Base-by-base conservation (phyloP, 192 early-diverging fungal genomes). In the Coemansia sp. region DNA sequence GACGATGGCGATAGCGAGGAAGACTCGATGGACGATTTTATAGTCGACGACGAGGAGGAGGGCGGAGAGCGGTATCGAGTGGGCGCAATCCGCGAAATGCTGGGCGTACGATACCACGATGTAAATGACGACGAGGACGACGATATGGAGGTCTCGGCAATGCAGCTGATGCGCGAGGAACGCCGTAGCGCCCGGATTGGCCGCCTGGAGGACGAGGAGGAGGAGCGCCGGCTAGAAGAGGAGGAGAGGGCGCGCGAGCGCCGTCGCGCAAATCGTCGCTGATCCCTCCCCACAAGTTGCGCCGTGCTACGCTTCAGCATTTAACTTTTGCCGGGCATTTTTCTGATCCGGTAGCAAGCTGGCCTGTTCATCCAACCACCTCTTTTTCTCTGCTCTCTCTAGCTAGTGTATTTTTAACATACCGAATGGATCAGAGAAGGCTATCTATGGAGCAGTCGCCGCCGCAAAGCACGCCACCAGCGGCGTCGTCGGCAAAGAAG, bases 1-100 rank as follows among this genome's bases (percentile, higher is more conserved):
- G 23, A 61, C 12, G 46, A 56, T 7, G 63, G 61, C 17, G 57
- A 57, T 29, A 64, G 60, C 51, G 70, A 63, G 27, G 62, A 67
- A 7, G 64, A 74, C 40, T 74, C 70, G 13, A 17, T 74, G 59
- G 70, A 74, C 22, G 70, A 74, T 43, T 74, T 74, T 67, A 35
- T 74, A 16, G 70, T 74, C 1, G 70, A 74, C 11, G 70, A 74
- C 21, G 70, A 74, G 5, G 69, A 65, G 3, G 64, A 67, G 11
- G 62, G 38, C 9, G 40, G 38, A 7, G 54, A 21, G 23, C 14
- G 32, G 10, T 74, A 74, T 23, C 54, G 70, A 11, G 70, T 34
- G 9, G 70, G 64, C 3, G 42, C 63, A 4, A 67, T 74, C 18
- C 53, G 64, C 31, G 51, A 53, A 47, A 67, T 74, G 54, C 21